Evolutionary conservation across 1,139 yeast species (phyloP).

Genomic region (Komagataea norvegica): DNA sequence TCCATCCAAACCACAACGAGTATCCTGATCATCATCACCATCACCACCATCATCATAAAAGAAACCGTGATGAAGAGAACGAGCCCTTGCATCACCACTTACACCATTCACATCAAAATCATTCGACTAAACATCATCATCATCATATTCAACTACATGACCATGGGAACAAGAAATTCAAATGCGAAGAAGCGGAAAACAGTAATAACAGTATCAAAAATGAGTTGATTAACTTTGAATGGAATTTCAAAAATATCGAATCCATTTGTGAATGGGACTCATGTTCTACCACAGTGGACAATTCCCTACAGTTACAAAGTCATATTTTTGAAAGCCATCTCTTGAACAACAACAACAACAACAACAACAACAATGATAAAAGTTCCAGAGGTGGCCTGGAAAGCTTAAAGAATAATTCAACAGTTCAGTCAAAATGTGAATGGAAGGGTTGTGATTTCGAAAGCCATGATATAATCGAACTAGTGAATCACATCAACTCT

Average conservation of each 20-base stretch:
- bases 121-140: constrained; percentile 31
- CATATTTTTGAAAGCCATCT: constrained; percentile 61
- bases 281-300: constrained; percentile 38
- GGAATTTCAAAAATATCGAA: constrained; percentile 31
- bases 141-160: constrained; percentile 34
- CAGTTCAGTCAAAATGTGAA: constrained; percentile 42
- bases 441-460: constrained; percentile 67
- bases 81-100: constrained; percentile 16
- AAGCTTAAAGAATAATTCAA: constrained; percentile 5
- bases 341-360: constrained; percentile 28
- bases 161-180: constrained; percentile 24
- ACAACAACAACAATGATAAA: constrained; percentile 5
- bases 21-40: constrained; percentile 11
- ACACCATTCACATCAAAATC: constrained; percentile 23
- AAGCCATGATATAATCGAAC: constrained; percentile 45
- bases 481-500: constrained; percentile 57
- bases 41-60: constrained; percentile 16
- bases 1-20: constrained; percentile 1
- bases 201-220: constrained; percentile 14
- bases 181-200: constrained; percentile 1
- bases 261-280: constrained; percentile 52
- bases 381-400: not conserved
- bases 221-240: constrained; percentile 31
- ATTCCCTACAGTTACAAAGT: constrained; percentile 43
- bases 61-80: constrained; percentile 12